Evolutionary conservation across 176 grass and related monocot genomes (phyloP).

Genomic region (Phyllostachys edulis): DNA sequence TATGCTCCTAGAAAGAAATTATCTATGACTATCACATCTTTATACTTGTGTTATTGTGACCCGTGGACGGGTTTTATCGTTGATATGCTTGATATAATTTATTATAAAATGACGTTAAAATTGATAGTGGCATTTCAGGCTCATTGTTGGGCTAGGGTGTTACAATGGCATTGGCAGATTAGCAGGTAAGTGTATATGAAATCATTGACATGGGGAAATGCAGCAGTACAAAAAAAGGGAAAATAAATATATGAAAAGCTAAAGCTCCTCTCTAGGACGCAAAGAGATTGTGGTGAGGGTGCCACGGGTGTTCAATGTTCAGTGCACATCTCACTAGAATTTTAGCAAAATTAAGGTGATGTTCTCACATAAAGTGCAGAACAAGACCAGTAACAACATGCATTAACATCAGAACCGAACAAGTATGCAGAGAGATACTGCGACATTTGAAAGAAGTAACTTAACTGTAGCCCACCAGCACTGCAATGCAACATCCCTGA

Average conservation of each 20-base stretch:
- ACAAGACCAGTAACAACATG: neutral
- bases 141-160: no score
- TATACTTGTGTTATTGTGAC: no score
- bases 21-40: no score
- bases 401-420: neutral
- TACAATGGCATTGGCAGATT: neutral
- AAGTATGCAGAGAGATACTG: neutral
- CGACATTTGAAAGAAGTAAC: constrained; percentile 37
- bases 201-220: neutral
- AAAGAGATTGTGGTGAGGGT: neutral
- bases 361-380: neutral
- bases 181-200: neutral
- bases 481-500: constrained; percentile 91
- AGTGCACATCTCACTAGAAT: neutral
- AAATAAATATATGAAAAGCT: neutral
- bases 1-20: no score
- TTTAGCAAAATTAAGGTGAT: neutral
- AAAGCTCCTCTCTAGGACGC: neutral
- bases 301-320: neutral
- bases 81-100: no score
- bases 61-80: no score
- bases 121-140: no score
- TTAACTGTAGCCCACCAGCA: constrained; percentile 85
- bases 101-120: no score
- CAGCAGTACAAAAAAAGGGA: neutral